Evolutionary conservation across 2,329 filamentous ascomycete genomes (phyloP).

Genomic region (Exophiala viscosa): DNA sequence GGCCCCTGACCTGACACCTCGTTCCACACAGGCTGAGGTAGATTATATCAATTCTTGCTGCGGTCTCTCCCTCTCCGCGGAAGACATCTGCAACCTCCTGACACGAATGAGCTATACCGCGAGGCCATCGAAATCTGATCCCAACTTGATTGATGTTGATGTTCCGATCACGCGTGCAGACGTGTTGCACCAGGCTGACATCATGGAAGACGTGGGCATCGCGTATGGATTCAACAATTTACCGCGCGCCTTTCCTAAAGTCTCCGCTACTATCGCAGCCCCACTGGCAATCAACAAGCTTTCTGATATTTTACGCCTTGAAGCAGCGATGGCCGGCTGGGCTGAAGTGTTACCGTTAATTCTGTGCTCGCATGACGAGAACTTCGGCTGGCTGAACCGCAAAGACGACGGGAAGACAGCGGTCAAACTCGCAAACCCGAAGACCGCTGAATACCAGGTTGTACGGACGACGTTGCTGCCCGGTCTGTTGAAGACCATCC

Average conservation of each 20-base stretch:
- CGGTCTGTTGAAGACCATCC: slow-evolving; percentile 85
- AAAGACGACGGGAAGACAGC: slow-evolving; percentile 80
- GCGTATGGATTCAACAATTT: slow-evolving; percentile 97
- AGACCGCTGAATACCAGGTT: slow-evolving; percentile 89
- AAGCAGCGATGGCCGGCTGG: slow-evolving; percentile 93
- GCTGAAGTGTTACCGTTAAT: slow-evolving; percentile 93
- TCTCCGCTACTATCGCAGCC: slow-evolving; percentile 79
- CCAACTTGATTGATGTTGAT: slow-evolving; percentile 72
- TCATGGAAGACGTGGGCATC: slow-evolving; percentile 98
- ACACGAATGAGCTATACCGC: slow-evolving; percentile 87
- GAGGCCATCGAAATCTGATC: slow-evolving; percentile 65
- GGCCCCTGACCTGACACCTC: slow-evolving; percentile 74
- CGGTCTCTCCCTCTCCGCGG: slow-evolving; percentile 70
- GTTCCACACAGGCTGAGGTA: slow-evolving; percentile 75
- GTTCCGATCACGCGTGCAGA: slow-evolving; percentile 89
- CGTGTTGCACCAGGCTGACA: slow-evolving; percentile 91
- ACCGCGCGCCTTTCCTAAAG: slow-evolving; percentile 79
- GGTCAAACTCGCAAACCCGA: slow-evolving; percentile 83
- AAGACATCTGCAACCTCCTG: slow-evolving; percentile 73
- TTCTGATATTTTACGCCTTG: slow-evolving; percentile 80
- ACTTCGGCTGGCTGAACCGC: slow-evolving; percentile 92
- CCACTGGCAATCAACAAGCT: slow-evolving; percentile 93
- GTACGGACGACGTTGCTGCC: slow-evolving; percentile 83
- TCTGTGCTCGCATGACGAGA: slow-evolving; percentile 96
- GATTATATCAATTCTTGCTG: slow-evolving; percentile 93